A percentile compares a stretch with the other conserved stretches of the same genome.
These are phyloP conservation scores for Leccinum olivaceopallidum DNA, from an alignment of 768 basidiomycete genomes.

Conservation along the genomic window DNA sequence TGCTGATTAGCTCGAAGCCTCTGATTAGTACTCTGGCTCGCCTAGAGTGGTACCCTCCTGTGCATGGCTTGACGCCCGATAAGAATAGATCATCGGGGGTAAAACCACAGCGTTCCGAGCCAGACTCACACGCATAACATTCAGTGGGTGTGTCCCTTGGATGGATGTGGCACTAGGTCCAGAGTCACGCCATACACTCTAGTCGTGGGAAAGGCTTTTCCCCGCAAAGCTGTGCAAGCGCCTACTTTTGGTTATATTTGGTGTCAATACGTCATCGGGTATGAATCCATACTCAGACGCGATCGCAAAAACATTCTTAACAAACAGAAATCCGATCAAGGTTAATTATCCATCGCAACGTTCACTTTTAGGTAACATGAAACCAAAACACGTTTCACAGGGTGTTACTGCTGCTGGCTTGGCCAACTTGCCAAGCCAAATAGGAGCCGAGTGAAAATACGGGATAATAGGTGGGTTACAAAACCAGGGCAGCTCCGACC, in stretches of 20 bases:
- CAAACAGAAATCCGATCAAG: not conserved
- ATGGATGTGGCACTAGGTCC: no score
- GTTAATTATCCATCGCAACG: not conserved
- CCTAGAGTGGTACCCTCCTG: not conserved
- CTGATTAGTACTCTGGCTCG: no score
- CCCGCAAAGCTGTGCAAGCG: conserved; percentile 9
- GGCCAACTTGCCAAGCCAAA: conserved; percentile 1
- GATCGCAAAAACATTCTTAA: not conserved
- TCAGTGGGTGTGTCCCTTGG: no score
- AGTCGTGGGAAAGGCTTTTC: not conserved
- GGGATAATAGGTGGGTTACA: conserved; percentile 12
- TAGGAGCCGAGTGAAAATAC: not conserved
- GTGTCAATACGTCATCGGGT: not conserved
- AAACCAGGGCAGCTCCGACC: conserved; percentile 25
- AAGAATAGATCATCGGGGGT: not conserved
- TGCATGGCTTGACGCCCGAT: not conserved
- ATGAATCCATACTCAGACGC: not conserved
- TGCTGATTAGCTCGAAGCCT: no score
- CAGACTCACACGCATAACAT: no score
- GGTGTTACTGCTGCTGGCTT: not conserved
- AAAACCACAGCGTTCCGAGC: no score
- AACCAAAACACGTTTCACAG: conserved; percentile 8
- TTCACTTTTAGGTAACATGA: not conserved
- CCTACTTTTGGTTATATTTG: not conserved
- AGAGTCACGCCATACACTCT: no score